Percentiles rank a stretch among this genome's conserved stretches.
These are phyloP conservation scores for Elongisporangium anandrum DNA, from an alignment of 352 stramenopile species.

Conservation along the genomic window DNA sequence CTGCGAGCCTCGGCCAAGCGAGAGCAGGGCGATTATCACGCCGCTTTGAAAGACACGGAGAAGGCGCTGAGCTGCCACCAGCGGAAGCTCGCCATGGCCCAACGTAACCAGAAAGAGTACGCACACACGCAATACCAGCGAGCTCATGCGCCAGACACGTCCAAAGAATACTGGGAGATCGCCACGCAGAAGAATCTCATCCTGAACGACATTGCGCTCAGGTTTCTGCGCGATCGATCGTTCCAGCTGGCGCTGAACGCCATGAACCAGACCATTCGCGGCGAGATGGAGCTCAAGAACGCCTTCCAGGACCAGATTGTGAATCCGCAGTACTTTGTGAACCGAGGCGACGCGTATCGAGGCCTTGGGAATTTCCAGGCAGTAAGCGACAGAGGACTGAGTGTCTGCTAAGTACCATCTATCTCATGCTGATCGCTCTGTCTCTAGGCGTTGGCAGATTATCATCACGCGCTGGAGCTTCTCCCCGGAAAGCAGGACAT, in stretches of 20 bases:
- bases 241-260: constrained; percentile 73
- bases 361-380: constrained; percentile 70
- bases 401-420: constrained; percentile 1
- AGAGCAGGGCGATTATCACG: constrained; percentile 51
- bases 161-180: constrained; percentile 58
- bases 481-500: constrained; percentile 44
- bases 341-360: constrained; percentile 70
- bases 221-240: constrained; percentile 45
- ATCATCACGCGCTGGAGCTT: constrained; percentile 65
- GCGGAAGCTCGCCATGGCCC: constrained; percentile 16
- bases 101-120: constrained; percentile 1
- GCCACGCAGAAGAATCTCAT: constrained; percentile 68
- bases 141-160: constrained; percentile 22
- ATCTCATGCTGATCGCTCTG: background rate
- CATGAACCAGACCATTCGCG: constrained; percentile 74
- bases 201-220: constrained; percentile 63
- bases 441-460: constrained; percentile 65
- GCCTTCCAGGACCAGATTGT: constrained; percentile 37
- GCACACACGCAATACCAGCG: constrained; percentile 6
- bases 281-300: constrained; percentile 40
- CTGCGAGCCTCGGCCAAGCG: constrained; percentile 62
- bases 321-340: constrained; percentile 58
- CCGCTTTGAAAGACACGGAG: constrained; percentile 57
- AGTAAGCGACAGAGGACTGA: constrained; percentile 15
- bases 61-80: constrained; percentile 49